These are phyloP conservation scores for Geranium brycei DNA, from an alignment of 345 rosid species.

Conservation along the genomic window DNA sequence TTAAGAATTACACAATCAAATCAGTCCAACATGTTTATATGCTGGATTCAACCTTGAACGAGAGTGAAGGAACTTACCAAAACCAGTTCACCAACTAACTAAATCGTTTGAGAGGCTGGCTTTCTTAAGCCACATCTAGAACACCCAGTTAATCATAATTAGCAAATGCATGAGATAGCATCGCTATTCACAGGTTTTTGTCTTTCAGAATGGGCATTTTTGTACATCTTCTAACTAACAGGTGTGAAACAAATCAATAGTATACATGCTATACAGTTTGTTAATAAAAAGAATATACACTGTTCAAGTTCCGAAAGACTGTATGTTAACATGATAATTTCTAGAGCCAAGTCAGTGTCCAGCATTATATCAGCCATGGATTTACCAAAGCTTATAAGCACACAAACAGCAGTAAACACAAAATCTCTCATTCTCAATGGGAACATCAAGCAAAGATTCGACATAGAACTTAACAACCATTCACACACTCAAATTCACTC, in stretches of 20 bases:
- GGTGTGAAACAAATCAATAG: background rate
- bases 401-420: background rate
- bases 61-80: background rate
- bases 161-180: background rate
- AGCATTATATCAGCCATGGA: background rate
- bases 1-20: background rate
- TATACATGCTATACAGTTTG: too few relatives aligned
- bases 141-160: background rate
- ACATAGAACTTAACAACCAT: too few relatives aligned
- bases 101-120: background rate
- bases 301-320: too few relatives aligned
- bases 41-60: background rate
- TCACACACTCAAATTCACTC: too few relatives aligned
- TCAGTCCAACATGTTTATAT: too few relatives aligned
- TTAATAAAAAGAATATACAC: too few relatives aligned
- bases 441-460: too few relatives aligned
- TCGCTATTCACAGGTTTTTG: background rate
- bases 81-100: background rate
- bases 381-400: background rate
- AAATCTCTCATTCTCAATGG: background rate
- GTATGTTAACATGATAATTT: background rate
- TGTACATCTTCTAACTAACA: background rate
- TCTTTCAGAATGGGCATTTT: background rate
- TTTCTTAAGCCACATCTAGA: background rate
- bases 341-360: background rate